Evolutionary conservation across 306 rosid genomes (phyloP).

Genomic region (Echinosophora koreensis): DNA sequence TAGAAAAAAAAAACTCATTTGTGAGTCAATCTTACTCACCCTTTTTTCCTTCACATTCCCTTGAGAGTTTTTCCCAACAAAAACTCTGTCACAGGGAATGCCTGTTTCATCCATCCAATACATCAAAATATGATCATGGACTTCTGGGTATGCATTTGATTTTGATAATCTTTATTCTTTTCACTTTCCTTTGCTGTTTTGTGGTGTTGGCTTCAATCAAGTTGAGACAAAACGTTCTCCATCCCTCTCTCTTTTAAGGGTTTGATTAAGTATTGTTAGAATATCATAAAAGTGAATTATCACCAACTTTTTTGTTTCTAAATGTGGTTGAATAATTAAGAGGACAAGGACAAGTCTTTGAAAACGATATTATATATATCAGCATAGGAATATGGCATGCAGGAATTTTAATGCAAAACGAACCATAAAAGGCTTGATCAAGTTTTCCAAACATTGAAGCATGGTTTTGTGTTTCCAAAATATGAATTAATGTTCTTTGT

Average conservation of each 20-base stretch:
- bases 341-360: neutral
- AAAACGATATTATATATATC: neutral
- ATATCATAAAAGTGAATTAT: neutral
- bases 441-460: too few species aligned
- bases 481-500: neutral
- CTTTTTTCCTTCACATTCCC: slow-evolving; percentile 54
- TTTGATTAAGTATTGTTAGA: too few species aligned
- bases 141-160: slow-evolving; percentile 39
- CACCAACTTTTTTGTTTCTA: slow-evolving; percentile 2
- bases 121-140: slow-evolving; percentile 34
- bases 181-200: neutral
- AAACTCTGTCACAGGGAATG: slow-evolving; percentile 60
- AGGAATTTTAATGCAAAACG: slow-evolving; percentile 25
- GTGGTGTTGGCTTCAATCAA: neutral
- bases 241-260: too few species aligned
- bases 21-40: slow-evolving; percentile 40
- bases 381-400: neutral
- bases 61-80: slow-evolving; percentile 49
- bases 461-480: neutral
- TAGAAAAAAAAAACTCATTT: slow-evolving; percentile 32
- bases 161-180: neutral
- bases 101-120: slow-evolving; percentile 24
- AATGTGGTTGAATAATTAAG: slow-evolving; percentile 4
- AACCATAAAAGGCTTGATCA: neutral
- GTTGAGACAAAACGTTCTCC: neutral